Base-by-base conservation (phyloP, 2,329 filamentous ascomycete species). In the Ampelomyces quisqualis region DNA sequence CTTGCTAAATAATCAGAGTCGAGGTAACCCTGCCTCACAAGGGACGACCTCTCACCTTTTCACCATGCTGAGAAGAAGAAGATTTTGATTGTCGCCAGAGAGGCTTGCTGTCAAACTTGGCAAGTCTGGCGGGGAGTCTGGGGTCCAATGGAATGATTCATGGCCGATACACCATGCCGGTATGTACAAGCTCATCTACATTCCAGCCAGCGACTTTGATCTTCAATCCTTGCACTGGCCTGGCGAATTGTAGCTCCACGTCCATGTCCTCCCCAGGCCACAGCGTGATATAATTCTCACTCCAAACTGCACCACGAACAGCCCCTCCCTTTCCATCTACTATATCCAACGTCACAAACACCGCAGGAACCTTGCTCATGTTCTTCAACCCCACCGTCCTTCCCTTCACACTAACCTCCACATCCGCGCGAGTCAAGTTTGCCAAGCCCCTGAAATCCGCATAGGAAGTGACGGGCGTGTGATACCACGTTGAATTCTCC, bases 211-310 rank as follows among this genome's bases (percentile, higher is more conserved):
- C 27, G 19, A 51, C 28, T 26, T 44, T 34, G 20, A 45, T 22
- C 15, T 11, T 26, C 10, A 40, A 17, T 4, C 11, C 34, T 13
- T 24, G 19, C 6, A 18, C 14, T 13, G 8, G n/a, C 20, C 11
- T 21, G 4, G 4, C 38, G 5, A 5, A 26, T 11, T 36, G n/a
- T 1, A 58, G 33, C 7, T 34, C 40, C 11, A 60, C 13, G 7
- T 58, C 63, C 5, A 80, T 30, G 37, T 65, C 74, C 66, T 84
- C 81, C 1, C 67, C 61, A 0, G 80, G 79, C 71, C 76, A 82
- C 7, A 84, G 60, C 1, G 80, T 82, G 9, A 84, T 67, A 45
- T 84, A 84, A 45, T 84, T 84, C 47, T 84, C 80, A 1, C 74
- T 76, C 80, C 81, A 84, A 14, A 69, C 67, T 1, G 80, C 71